Percentiles rank a stretch among this genome's conserved stretches.
Evolutionary conservation across 768 basidiomycete genomes (phyloP).

Genomic region (Pulveroboletus sp.): DNA sequence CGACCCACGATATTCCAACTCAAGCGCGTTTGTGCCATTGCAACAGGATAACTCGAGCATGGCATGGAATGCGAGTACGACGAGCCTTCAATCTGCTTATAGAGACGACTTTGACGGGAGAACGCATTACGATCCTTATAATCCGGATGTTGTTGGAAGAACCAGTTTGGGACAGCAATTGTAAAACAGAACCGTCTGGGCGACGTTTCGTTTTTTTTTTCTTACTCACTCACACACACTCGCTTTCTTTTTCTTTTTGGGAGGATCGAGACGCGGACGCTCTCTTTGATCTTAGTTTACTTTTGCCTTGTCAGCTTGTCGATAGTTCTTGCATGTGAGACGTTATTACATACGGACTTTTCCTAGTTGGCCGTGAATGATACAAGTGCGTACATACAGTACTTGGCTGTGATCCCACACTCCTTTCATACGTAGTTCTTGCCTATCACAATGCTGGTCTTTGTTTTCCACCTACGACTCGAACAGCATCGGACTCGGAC

Average conservation of each 20-base stretch:
- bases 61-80: slow-evolving; percentile 57
- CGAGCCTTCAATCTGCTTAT: slow-evolving; percentile 42
- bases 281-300: background rate
- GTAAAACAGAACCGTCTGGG: slow-evolving; percentile 16
- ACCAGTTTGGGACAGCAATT: slow-evolving; percentile 22
- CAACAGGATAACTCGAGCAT: slow-evolving; percentile 58
- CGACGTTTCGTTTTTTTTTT: background rate
- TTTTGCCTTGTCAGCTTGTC: background rate
- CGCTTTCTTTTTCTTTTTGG: background rate
- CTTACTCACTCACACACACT: background rate
- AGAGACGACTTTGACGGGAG: slow-evolving; percentile 29
- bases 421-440: background rate
- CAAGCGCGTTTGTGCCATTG: slow-evolving; percentile 71
- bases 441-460: too few relatives aligned
- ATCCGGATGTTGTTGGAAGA: slow-evolving; percentile 23
- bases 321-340: background rate
- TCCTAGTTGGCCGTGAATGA: background rate
- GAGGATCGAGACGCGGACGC: slow-evolving; percentile 10
- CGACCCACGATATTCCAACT: slow-evolving; percentile 49
- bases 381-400: too few relatives aligned
- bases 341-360: slow-evolving; percentile 6
- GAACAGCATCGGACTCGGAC: too few relatives aligned
- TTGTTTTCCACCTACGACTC: too few relatives aligned
- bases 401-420: slow-evolving; percentile 7
- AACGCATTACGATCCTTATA: slow-evolving; percentile 27